Evolutionary conservation across 129 eudicot genomes (phyloP), one percentile per base, ranked within the genome.

Genomic region (Artemisia argyi): DNA sequence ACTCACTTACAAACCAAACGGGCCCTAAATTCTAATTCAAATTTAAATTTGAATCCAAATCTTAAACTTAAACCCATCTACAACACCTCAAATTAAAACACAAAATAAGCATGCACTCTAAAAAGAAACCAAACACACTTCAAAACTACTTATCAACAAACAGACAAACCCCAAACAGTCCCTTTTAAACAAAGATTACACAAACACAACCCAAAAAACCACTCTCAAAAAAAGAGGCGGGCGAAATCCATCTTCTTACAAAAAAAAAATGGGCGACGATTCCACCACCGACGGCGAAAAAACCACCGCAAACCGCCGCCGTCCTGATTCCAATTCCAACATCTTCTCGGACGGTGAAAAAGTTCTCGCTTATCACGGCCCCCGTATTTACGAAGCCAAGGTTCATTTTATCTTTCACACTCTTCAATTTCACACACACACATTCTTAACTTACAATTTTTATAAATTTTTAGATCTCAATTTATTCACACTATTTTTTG

Each of bases 361-460:
- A 56, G 92, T 89, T 42, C 92, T 89, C 11, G 96, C 96, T 58
- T 89, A 82, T 83, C 96, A 89, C 77, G 96, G 92, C 28, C 92
- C 96, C 42, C 85, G 88, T 59, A 85, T 89, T 32, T 89, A 89
- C 86, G 90, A 89, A 82, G 90, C 96, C 74, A 89, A 89, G 90
- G 96, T 22, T 70, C 73, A 20, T 16, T 47, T 13, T 42, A 62
- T 72, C 49, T 62, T 53, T 69, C 61, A 58, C n/a, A 16, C 20
- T n/a, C 24, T 52, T 24, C 74, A 42, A 24, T 15, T 49, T 54
- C 35, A 52, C 39, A 65, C 65, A 32, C 10, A 66, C 53, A 14
- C 11, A 3, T 3, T 32, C n/a, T n/a, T n/a, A n/a, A 35, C 7
- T 6, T 35, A 1, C 7, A 35, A 35, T 35, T 35, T 35, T 35